Conservation (phyloP, 306 rosid genomes). For the Corylus heterophylla region DNA sequence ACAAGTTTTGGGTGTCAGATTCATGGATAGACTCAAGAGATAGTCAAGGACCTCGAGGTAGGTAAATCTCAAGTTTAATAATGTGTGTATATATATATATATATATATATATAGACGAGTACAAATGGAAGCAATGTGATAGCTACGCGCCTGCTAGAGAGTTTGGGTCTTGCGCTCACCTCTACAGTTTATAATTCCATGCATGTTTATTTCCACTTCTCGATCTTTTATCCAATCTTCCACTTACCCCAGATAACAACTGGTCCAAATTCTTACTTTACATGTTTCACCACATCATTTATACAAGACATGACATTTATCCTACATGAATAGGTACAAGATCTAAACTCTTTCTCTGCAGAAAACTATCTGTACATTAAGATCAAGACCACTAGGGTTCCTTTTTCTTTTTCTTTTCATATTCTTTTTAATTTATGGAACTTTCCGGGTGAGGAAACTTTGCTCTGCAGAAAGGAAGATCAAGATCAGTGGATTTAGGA, state of each 20-base stretch:
- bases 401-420: background rate
- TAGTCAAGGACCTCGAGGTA: too few relatives aligned
- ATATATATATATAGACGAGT: too few relatives aligned
- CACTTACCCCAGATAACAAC: conserved; percentile 8
- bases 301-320: background rate
- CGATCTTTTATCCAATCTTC: background rate
- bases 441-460: background rate
- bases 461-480: background rate
- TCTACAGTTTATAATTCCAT: background rate
- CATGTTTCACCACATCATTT: background rate
- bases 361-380: background rate
- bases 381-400: background rate
- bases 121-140: background rate
- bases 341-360: background rate
- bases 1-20: background rate
- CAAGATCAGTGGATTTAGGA: background rate
- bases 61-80: background rate
- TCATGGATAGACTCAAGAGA: background rate
- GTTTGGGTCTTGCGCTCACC: background rate
- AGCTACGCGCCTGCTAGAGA: background rate
- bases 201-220: background rate
- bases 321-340: background rate
- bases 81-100: too few relatives aligned
- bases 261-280: background rate
- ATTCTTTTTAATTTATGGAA: background rate